Percentiles rank a stretch among this genome's conserved stretches.
Evolutionary conservation across 768 basidiomycete species (phyloP).

Genomic region (Boletus sp.): DNA sequence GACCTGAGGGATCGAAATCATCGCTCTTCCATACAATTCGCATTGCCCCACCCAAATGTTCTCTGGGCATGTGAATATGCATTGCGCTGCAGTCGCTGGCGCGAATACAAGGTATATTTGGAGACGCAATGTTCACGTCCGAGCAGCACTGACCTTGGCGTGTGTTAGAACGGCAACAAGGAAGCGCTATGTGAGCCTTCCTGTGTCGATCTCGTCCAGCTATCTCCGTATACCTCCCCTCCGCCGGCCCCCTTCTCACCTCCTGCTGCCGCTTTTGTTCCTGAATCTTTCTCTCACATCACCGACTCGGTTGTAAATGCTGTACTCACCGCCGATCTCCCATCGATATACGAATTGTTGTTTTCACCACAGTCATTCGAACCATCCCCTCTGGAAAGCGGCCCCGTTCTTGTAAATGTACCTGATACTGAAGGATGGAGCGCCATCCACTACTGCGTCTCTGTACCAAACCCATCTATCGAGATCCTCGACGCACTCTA

Average conservation of each 20-base stretch:
- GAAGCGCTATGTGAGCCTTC: slow-evolving; percentile 26
- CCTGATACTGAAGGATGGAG: slow-evolving; percentile 72
- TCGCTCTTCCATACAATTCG: slow-evolving; percentile 70
- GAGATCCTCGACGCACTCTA: slow-evolving; percentile 70
- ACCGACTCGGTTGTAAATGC: slow-evolving; percentile 56
- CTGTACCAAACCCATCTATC: slow-evolving; percentile 51
- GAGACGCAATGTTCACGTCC: background rate
- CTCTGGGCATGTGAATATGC: slow-evolving; percentile 71
- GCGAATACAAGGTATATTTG: slow-evolving; percentile 52
- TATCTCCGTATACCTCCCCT: slow-evolving; percentile 28
- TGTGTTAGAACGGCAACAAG: slow-evolving; percentile 32
- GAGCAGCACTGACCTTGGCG: background rate
- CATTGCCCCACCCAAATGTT: slow-evolving; percentile 57
- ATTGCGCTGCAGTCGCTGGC: slow-evolving; percentile 59
- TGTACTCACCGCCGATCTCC: slow-evolving; percentile 47
- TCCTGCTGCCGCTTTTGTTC: slow-evolving; percentile 34
- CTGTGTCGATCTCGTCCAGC: slow-evolving; percentile 15
- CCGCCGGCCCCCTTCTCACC: slow-evolving; percentile 29
- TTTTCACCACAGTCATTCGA: slow-evolving; percentile 48
- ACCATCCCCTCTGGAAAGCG: slow-evolving; percentile 37
- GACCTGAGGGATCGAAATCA: slow-evolving; percentile 72
- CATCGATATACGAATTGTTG: slow-evolving; percentile 53
- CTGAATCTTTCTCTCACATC: slow-evolving; percentile 40
- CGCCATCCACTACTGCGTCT: slow-evolving; percentile 67
- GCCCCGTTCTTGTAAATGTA: slow-evolving; percentile 61